A percentile compares a stretch with the other conserved stretches of the same genome.
phyloP scores from a whole-genome alignment of 495 filamentous ascomycete genomes.

The Rostrohypoxylon terebratum region DNA sequence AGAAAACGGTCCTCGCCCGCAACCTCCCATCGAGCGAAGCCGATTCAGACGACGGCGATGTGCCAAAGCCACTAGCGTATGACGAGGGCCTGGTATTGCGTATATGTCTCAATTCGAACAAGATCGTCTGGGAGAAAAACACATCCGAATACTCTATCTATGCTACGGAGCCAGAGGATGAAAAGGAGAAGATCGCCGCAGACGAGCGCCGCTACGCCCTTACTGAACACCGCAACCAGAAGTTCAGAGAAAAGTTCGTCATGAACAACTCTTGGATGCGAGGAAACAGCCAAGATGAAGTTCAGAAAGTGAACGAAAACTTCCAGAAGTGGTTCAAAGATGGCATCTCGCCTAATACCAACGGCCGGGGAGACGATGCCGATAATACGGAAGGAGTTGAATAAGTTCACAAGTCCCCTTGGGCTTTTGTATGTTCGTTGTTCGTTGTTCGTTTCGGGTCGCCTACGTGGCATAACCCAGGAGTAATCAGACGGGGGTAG shows the following conservation, averaged over 20 bases:
- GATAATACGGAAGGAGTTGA: constrained; percentile 47
- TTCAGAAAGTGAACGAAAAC: constrained; percentile 73
- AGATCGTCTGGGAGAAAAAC: constrained; percentile 78
- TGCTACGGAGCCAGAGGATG: constrained; percentile 47
- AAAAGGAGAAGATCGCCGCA: constrained; percentile 50
- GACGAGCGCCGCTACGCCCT: constrained; percentile 63
- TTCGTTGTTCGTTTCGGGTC: constrained; percentile 10
- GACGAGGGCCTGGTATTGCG: constrained; percentile 81
- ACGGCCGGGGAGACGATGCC: constrained; percentile 28
- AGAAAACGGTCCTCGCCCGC: constrained; percentile 76
- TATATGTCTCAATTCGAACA: constrained; percentile 84
- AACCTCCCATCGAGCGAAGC: constrained; percentile 71
- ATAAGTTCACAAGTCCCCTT: not conserved
- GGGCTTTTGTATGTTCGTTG: constrained; percentile 11
- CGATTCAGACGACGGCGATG: constrained; percentile 59
- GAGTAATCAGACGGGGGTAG: constrained; percentile 11
- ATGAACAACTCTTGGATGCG: constrained; percentile 83
- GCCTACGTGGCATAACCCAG: not conserved
- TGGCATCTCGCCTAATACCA: constrained; percentile 39
- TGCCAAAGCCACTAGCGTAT: constrained; percentile 68
- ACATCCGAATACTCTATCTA: constrained; percentile 69
- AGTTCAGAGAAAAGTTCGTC: constrained; percentile 77
- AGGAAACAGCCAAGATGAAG: constrained; percentile 74
- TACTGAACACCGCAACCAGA: constrained; percentile 68
- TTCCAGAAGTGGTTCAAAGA: constrained; percentile 66